Conservation (phyloP, 495 filamentous ascomycete species). For the Hypoxylon perforatum region DNA sequence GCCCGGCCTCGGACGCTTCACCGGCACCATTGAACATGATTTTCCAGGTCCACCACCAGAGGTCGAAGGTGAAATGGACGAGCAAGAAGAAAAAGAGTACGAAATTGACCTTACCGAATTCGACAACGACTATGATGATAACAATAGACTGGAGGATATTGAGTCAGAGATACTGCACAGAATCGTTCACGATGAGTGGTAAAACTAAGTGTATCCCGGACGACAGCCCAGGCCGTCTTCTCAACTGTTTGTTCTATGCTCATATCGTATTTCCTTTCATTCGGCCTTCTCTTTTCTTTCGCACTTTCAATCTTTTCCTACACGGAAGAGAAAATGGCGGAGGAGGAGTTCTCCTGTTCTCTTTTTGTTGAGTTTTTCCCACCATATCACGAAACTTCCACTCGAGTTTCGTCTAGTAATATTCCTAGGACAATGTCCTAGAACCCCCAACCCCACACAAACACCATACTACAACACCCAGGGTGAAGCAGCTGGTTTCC, state of each 20-base stretch:
- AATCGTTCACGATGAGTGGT: too few species aligned
- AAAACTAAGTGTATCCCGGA: neutral
- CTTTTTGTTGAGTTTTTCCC: neutral
- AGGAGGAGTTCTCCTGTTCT: neutral
- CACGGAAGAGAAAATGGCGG: neutral
- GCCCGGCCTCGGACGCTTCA: slow-evolving; percentile 46
- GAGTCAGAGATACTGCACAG: too few species aligned
- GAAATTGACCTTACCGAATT: neutral
- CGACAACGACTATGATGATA: slow-evolving; percentile 7
- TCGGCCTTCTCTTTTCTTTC: neutral
- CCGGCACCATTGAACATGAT: slow-evolving; percentile 34
- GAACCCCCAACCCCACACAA: too few species aligned
- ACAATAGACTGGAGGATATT: neutral
- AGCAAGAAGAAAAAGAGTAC: too few species aligned
- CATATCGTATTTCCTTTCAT: neutral
- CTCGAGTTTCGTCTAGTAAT: too few species aligned
- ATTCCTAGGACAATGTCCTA: too few species aligned
- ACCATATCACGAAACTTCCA: too few species aligned
- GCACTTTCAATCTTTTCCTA: neutral
- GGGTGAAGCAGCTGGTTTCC: too few species aligned
- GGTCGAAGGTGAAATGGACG: neutral
- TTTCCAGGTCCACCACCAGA: neutral
- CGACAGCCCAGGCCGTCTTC: neutral
- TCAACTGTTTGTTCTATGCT: neutral
- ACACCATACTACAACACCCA: too few species aligned